phyloP scores from a whole-genome alignment of 768 basidiomycete species.

The Hypsizygus marmoreus region DNA sequence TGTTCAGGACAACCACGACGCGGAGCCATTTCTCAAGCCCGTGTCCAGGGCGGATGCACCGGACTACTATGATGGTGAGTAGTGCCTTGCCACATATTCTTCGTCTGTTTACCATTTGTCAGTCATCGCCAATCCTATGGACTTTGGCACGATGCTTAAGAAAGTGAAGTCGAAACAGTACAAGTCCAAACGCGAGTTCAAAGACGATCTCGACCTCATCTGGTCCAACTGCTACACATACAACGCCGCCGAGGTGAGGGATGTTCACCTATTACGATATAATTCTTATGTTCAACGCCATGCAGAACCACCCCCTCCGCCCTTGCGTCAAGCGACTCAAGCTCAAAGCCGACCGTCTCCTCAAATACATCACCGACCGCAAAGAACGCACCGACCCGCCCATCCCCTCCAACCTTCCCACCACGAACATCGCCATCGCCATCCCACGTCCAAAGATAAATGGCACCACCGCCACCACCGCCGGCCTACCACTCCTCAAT shows the following conservation, averaged over 20 bases:
- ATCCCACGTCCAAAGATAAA: conserved; percentile 38
- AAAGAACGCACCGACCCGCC: conserved; percentile 75
- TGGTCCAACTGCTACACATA: conserved; percentile 96
- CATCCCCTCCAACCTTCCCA: conserved; percentile 53
- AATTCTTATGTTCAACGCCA: too few relatives aligned
- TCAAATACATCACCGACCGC: conserved; percentile 87
- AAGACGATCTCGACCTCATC: conserved; percentile 92
- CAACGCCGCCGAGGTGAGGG: conserved; percentile 87
- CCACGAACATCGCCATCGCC: conserved; percentile 32
- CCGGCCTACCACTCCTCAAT: conserved; percentile 41
- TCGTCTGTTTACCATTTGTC: conserved; percentile 9
- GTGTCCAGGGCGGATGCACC: conserved; percentile 89
- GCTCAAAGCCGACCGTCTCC: conserved; percentile 80
- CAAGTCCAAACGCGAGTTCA: conserved; percentile 93
- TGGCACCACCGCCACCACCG: too few relatives aligned
- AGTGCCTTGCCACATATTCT: conserved; percentile 1
- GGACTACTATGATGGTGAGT: conserved; percentile 89
- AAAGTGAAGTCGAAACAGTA: conserved; percentile 92
- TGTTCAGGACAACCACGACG: conserved; percentile 80
- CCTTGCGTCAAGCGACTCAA: conserved; percentile 79
- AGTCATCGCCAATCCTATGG: conserved; percentile 97
- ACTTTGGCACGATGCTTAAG: conserved; percentile 88
- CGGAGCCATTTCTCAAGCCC: conserved; percentile 91
- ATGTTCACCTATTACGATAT: too few relatives aligned
- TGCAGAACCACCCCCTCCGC: conserved; percentile 90